Base-by-base conservation (phyloP, 176 grass and related monocot species). In the Hordeum marinum region DNA sequence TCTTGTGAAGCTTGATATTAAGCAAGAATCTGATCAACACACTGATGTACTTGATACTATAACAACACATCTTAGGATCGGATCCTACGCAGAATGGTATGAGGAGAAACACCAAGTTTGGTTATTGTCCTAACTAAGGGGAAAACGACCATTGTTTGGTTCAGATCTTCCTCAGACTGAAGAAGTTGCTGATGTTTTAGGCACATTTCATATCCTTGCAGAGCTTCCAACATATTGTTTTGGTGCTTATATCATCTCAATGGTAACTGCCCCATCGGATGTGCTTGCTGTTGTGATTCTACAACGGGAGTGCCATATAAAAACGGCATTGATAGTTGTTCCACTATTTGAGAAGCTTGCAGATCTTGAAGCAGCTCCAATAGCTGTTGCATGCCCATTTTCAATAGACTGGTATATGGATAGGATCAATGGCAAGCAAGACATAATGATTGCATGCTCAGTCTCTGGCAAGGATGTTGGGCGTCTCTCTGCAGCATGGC, bases 381-480 rank as follows among this genome's bases (percentile, higher is more conserved):
- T 91, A 67, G 90, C 93, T 40, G 67, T 99, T 83, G 91, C 90
- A 70, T 71, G 93, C 80, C 84, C 96, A 63, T 99, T 99, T 81
- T 94, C 93, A 32, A 94, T 99, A 79, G 94, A 99, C 72, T 99
- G 93, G 87, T 99, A 99, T 78, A 94, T 85, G 90, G 90, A 92
- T 75, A 91, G 96, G 75, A 99, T 99, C 32, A 91, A 90, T 35
- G 93, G 96, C 50, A 99, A 99, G 71, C 96, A 96, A 76, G 96
- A 99, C 82, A 93, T 99, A 37, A 99, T 99, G 96, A 92, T 99
- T 72, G 96, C 93, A 83, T 99, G 96, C 66, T 99, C 93, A 39
- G 96, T 96, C 80, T 99, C 91, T 81, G 96, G 93, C 9, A 99
- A 99, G 89, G 96, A 96, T 63, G 96, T 93, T 4, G 96, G 96